phyloP scores from a whole-genome alignment of 1,284 basidiomycete species.

The Tremellales sp. region DNA sequence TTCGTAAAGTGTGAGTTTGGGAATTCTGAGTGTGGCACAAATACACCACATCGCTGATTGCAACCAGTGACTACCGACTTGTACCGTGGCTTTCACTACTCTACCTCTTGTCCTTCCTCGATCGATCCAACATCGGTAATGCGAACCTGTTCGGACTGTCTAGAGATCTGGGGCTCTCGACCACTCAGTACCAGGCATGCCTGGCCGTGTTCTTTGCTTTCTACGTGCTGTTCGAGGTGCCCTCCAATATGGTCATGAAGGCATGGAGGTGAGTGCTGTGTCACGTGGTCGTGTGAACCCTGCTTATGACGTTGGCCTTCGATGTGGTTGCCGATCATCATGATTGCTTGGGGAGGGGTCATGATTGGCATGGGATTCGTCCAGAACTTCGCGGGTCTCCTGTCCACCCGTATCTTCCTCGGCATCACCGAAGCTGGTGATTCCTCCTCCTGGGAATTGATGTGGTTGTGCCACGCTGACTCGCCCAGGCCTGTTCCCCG shows the following conservation, averaged over 20 bases:
- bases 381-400: constrained; percentile 40
- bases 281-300: not conserved
- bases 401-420: constrained; percentile 37
- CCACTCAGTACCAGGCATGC: constrained; percentile 22
- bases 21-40: not conserved
- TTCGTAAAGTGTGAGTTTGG: not conserved
- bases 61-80: constrained; percentile 4
- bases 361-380: constrained; percentile 49
- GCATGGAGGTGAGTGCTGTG: not conserved
- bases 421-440: constrained; percentile 7
- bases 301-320: constrained; percentile 13
- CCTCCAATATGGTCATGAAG: constrained; percentile 57
- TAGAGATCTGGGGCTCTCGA: constrained; percentile 22
- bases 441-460: no score
- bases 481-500: constrained; percentile 44
- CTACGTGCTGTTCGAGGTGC: constrained; percentile 67
- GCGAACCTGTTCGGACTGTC: constrained; percentile 55
- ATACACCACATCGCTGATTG: not conserved
- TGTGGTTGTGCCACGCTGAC: constrained; percentile 28
- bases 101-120: constrained; percentile 54
- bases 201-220: constrained; percentile 57
- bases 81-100: constrained; percentile 4
- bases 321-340: constrained; percentile 34
- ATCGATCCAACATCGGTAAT: constrained; percentile 74
- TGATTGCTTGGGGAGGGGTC: constrained; percentile 44